These are phyloP conservation scores for Hylodesmum podocarpum DNA, from an alignment of 306 rosid genomes.

Conservation along the genomic window DNA sequence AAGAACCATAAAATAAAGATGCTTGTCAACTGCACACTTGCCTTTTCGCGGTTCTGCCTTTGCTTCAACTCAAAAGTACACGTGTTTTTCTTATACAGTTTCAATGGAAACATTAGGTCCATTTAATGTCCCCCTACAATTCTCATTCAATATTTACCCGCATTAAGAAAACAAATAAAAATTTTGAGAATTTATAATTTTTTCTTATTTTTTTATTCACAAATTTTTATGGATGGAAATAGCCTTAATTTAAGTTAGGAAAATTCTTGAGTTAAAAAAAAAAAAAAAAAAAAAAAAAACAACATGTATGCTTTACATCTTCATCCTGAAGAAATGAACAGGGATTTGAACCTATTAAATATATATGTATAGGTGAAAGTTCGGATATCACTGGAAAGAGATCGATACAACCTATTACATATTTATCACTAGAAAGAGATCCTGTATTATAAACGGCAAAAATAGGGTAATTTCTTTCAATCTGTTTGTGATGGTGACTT, in stretches of 20 bases:
- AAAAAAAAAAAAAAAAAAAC: too few species aligned
- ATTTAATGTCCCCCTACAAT: neutral
- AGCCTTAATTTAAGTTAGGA: neutral
- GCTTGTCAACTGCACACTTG: neutral
- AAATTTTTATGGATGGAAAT: neutral
- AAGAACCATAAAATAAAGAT: too few species aligned
- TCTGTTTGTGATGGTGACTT: too few species aligned
- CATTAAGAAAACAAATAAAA: neutral
- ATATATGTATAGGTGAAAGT: too few species aligned
- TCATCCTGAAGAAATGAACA: neutral
- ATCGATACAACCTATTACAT: too few species aligned
- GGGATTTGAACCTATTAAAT: neutral
- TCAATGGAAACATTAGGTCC: neutral
- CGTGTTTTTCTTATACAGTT: neutral
- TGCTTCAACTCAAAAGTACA: neutral
- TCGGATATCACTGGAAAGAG: too few species aligned
- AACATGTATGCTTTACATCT: too few species aligned
- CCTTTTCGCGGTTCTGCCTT: neutral
- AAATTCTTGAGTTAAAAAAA: neutral
- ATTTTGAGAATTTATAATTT: neutral
- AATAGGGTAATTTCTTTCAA: too few species aligned
- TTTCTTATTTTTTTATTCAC: neutral
- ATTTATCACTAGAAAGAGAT: too few species aligned
- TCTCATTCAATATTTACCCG: neutral
- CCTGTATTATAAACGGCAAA: too few species aligned